Conservation (phyloP, 2,329 filamentous ascomycete genomes). For the Blastomyces emzantsi region DNA sequence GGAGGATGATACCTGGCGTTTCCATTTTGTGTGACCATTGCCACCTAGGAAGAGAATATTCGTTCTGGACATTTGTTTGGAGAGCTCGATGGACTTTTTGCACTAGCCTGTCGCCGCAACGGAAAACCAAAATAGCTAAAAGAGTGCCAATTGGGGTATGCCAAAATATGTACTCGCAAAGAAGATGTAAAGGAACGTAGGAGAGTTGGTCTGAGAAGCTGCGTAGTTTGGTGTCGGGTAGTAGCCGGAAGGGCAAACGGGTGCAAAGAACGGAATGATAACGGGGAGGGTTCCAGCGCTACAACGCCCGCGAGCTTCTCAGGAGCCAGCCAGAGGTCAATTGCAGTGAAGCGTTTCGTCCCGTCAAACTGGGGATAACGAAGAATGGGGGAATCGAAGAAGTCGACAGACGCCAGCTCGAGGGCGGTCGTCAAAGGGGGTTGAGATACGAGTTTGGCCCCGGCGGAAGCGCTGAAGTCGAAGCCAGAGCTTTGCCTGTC, state of each 20-base stretch:
- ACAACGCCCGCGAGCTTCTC: conserved; percentile 17
- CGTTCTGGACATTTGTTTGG: conserved; percentile 35
- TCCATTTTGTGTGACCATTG: conserved; percentile 39
- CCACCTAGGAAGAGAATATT: conserved; percentile 31
- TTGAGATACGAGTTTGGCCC: background rate
- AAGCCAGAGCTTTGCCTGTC: background rate
- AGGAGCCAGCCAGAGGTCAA: conserved; percentile 25
- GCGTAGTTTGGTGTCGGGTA: background rate
- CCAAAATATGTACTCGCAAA: background rate
- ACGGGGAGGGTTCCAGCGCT: conserved; percentile 12
- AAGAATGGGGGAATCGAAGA: conserved; percentile 14
- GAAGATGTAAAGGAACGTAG: conserved; percentile 5
- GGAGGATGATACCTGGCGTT: conserved; percentile 28
- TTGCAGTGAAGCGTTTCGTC: conserved; percentile 17
- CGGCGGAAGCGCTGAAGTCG: background rate
- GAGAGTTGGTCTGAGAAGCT: background rate
- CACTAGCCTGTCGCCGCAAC: background rate
- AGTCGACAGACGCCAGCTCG: background rate
- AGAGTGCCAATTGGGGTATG: background rate
- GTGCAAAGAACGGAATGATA: conserved; percentile 12
- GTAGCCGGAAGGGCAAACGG: background rate
- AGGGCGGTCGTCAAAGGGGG: background rate
- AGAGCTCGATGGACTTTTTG: conserved; percentile 6
- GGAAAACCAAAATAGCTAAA: background rate
- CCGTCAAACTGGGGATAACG: conserved; percentile 11